These are phyloP conservation scores for Rheum nobile DNA, from an alignment of 148 eudicot species.

Conservation along the genomic window DNA sequence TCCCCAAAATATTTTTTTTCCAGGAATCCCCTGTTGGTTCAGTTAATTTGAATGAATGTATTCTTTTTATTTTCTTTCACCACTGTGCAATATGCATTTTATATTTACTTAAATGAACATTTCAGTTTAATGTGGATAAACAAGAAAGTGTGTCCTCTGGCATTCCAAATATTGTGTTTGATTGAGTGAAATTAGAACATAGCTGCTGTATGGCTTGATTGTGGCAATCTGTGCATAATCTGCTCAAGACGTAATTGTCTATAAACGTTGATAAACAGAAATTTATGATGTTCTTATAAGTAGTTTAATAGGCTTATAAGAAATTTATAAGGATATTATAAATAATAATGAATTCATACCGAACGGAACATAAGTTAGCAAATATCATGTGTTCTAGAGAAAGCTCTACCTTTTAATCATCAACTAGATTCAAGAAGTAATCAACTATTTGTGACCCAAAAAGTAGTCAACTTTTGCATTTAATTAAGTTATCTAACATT, in stretches of 20 bases:
- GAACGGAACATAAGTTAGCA: too few relatives aligned
- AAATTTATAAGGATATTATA: too few relatives aligned
- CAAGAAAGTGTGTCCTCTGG: background rate
- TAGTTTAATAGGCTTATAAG: too few relatives aligned
- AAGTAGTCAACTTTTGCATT: background rate
- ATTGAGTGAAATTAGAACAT: background rate
- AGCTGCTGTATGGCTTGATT: background rate
- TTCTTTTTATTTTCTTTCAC: background rate
- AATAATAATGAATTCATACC: too few relatives aligned
- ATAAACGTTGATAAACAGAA: too few relatives aligned
- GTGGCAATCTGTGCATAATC: too few relatives aligned
- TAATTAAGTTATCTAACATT: too few relatives aligned
- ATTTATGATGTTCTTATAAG: too few relatives aligned
- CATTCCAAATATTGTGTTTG: background rate
- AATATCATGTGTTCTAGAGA: too few relatives aligned
- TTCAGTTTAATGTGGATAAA: background rate
- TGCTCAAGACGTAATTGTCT: too few relatives aligned
- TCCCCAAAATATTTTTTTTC: background rate
- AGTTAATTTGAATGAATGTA: background rate
- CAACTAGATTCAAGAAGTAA: background rate
- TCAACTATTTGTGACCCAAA: too few relatives aligned
- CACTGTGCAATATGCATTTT: background rate
- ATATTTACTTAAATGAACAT: background rate
- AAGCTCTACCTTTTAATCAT: background rate
- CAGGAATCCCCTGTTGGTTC: background rate